Evolutionary conservation across 1,139 yeast species (phyloP).

Genomic region (Pichia sp.): DNA sequence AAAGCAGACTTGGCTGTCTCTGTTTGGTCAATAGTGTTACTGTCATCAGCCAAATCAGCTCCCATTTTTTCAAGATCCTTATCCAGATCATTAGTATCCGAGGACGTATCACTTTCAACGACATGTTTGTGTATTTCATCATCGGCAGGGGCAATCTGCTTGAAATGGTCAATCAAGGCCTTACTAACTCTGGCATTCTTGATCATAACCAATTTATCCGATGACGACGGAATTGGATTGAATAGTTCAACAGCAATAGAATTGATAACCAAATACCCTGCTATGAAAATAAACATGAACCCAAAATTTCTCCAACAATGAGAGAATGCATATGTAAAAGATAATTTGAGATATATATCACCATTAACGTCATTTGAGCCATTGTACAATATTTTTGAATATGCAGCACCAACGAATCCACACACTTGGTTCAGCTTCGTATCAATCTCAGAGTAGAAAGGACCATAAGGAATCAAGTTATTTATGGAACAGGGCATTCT

Average conservation of each 20-base stretch:
- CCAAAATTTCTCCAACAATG: conserved; percentile 54
- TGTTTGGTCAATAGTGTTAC: neutral
- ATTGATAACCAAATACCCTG: conserved; percentile 33
- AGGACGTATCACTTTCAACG: neutral
- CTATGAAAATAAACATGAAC: conserved; percentile 44
- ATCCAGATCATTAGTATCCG: neutral
- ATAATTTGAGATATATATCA: conserved; percentile 37
- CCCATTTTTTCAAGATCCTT: conserved; percentile 41
- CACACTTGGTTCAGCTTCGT: conserved; percentile 43
- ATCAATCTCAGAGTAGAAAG: conserved; percentile 38
- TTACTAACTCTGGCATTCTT: conserved; percentile 20
- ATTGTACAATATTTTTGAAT: conserved; percentile 21
- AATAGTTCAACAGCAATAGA: conserved; percentile 37
- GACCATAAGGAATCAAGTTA: conserved; percentile 46
- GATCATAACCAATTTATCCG: conserved; percentile 26
- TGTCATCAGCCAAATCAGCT: conserved; percentile 27
- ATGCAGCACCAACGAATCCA: conserved; percentile 47
- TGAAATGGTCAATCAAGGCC: conserved; percentile 5
- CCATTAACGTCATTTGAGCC: conserved; percentile 48
- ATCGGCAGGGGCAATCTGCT: conserved; percentile 7
- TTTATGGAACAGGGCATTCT: conserved; percentile 44
- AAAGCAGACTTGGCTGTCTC: conserved; percentile 3
- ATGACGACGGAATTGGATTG: conserved; percentile 20
- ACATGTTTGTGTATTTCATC: neutral
- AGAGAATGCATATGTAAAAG: conserved; percentile 37